Evolutionary conservation across 2,329 filamentous ascomycete species (phyloP).

Genomic region (Botrytis byssoidea): DNA sequence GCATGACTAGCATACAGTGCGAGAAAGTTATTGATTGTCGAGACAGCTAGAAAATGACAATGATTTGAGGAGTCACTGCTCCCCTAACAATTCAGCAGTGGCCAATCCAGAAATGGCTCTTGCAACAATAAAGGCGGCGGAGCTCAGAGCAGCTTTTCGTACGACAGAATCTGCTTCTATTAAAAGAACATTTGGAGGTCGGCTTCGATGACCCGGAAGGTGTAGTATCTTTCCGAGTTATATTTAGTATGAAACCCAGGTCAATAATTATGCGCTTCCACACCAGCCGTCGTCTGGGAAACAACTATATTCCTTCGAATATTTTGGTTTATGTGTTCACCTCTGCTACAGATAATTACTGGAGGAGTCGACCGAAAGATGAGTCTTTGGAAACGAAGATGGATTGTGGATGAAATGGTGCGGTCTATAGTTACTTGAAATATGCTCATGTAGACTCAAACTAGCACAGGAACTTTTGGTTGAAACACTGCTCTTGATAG

Average conservation of each 20-base stretch:
- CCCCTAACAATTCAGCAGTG: neutral
- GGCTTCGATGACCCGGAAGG: constrained; percentile 24
- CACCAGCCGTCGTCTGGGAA: constrained; percentile 38
- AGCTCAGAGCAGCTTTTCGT: constrained; percentile 2
- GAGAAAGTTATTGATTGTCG: neutral
- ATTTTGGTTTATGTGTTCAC: constrained; percentile 36
- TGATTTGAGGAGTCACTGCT: neutral
- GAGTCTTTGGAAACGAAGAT: too few relatives aligned
- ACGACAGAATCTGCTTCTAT: neutral
- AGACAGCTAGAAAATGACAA: neutral
- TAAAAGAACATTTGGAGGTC: neutral
- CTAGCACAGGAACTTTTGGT: constrained; percentile 1
- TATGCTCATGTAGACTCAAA: constrained; percentile 21
- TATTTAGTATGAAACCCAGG: neutral
- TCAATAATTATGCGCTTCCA: constrained; percentile 36
- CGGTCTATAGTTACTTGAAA: constrained; percentile 25
- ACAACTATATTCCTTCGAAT: constrained; percentile 6
- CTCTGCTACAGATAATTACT: constrained; percentile 30
- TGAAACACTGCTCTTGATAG: neutral
- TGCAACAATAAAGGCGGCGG: neutral
- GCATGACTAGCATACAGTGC: neutral
- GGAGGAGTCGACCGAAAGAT: constrained; percentile 1
- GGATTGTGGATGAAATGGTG: neutral
- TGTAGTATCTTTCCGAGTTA: neutral
- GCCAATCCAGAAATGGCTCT: constrained; percentile 6